Evolutionary conservation across 2,329 filamentous ascomycete species (phyloP), one percentile per base, ranked within the genome.

Genomic region (Sordariomycetes sp.): DNA sequence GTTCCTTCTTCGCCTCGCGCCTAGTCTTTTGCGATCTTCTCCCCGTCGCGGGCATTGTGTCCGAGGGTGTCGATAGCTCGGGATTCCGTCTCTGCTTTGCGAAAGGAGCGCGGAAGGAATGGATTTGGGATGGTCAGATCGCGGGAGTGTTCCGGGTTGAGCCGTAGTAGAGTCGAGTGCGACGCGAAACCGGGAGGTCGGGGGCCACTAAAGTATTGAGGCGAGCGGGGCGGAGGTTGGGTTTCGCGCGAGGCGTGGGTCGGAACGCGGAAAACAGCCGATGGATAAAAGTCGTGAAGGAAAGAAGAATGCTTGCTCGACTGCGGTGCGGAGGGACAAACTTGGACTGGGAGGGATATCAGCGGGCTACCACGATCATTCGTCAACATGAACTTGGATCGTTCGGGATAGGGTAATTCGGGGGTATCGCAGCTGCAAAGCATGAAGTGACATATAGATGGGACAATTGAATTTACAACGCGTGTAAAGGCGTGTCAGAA

Each of bases 1-100:
- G 63, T 51, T 66, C 64, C 52, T 69, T 66, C 56, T 67, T 66
- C 7, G 62, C 68, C 68, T 60, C 56, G 51, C 56, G 56, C 45
- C 56, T 51, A 35, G 56, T 15, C 36, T 57, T 57, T 35, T 57
- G 55, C 15, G 56, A 54, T 45, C 56, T 50, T 34, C 56, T 51
- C 24, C 50, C 51, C 17, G 56, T 53, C 42, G 56, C 50, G n/a
- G 56, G 56, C 56, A 57, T 57, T 25, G 32, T 52, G 12, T 50
- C n/a, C 17, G 39, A 7, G 20, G 22, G 5, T 5, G 6, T 7
- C 7, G 20, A 50, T 10, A 24, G 22, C 45, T n/a, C 17, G 20
- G 20, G 20, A 24, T 22, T 24, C 17, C 20, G 20, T 22, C n/a
- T 22, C 20, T 50, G 28, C 8, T 32, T 32, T 32, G 28, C 28